Evolutionary conservation across 306 rosid genomes (phyloP), one percentile per base, ranked within the genome.

Genomic region (Purshia tridentata): DNA sequence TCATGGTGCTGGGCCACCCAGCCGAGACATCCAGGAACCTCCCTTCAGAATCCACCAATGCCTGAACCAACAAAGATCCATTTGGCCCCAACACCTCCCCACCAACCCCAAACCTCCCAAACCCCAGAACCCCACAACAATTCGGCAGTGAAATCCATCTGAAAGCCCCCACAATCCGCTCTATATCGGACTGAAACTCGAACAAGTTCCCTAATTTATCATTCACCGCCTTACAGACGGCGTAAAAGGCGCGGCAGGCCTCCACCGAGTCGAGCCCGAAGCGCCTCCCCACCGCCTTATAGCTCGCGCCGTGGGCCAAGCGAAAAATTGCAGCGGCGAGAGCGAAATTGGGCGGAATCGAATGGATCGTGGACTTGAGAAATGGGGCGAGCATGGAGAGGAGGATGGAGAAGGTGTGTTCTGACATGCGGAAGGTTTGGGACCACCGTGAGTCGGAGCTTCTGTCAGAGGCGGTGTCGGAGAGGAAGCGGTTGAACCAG

Each of bases 1-100:
- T 87, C 84, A 90, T 73, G 0, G 90, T 60, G 61, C 91, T 71
- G 0, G 98, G 98, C 95, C 97, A 90, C 16, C 97, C 98, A 1
- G 98, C 90, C 0, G 98, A 92, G 40, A 92, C 89, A 74, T 92
- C 96, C 48, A 86, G 77, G 71, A 92, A 90, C 77, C 88, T 85
- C 12, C 97, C 96, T 58, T 81, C 89, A 37, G 88, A 86, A 35
- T 90, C 97, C 59, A 92, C 92, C 82, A 90, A 81, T 50, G 91
- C 97, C 65, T 90, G 98, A 81, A 86, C 89, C 64, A 83, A 65
- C 54, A 92, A 65, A 9, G 62, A 76, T 16, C 76, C 84, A 67
- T 87, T 71, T 75, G 81, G 57, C 29, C 88, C 87, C 65, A 79
- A 68, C 0, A 79, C 20, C 1, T 82, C 85, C 1, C 85, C 73